Base-by-base conservation (phyloP, 306 rosid species). In the Gastrolobium bilobum region DNA sequence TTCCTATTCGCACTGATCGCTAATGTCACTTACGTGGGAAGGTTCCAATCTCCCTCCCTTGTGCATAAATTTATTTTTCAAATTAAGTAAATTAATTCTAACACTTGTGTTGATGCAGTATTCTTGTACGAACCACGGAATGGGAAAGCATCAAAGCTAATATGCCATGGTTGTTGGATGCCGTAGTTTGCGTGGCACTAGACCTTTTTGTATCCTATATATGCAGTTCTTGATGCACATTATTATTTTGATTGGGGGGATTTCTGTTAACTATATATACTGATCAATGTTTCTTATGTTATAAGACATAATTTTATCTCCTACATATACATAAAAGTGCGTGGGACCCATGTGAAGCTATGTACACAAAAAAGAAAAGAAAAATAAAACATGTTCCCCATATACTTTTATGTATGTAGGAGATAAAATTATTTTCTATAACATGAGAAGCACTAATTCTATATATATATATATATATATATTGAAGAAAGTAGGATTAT, bases 121-220 rank as follows among this genome's bases (percentile, higher is more conserved):
- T 94, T 75, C 86, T 94, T 47, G 91, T 90, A 57, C 84, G 98
- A 78, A 84, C 84, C 13, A 88, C 76, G 0, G 91, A 92, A 54
- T 88, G 86, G 93, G 84, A 84, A 20, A 90, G 64, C 59, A 90
- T 90, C 81, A 85, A 87, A 85, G 94, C 98, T 6, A 94, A 94
- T 40, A 81, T 94, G 96, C 83, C 98, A 37, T 94, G 98, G 98
- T 52, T 94, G 87, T 82, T 94, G 83, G 98, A 94, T 86, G 98
- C 97, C 1, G 80, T 14, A 11, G 88, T 92, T 38, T 94, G 97
- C 65, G 98, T 94, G 83, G 86, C 66, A 6, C 88, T 94, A 3
- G 97, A 94, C 94, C 48, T 90, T 84, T 94, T 92, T 76, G 98
- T 94, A 94, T 94, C 96, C 97, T 88, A 9, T 1, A 31, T 2